phyloP scores from a whole-genome alignment of 768 basidiomycete genomes.

The Sporobolomyces phaffii region DNA sequence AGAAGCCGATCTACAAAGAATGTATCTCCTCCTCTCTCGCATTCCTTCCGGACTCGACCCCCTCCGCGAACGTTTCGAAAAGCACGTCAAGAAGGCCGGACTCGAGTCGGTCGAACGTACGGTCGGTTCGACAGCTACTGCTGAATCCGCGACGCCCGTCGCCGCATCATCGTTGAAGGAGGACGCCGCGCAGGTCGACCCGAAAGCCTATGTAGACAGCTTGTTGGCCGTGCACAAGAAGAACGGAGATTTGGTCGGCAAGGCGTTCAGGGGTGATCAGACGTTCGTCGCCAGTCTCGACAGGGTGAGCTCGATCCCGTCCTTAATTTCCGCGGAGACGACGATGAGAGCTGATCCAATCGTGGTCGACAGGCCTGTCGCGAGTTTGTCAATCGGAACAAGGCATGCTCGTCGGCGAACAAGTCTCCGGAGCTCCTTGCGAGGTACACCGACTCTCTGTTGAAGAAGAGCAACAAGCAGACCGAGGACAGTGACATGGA shows the following conservation, averaged over 20 bases:
- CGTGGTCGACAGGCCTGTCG: slow-evolving; percentile 65
- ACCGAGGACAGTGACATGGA: slow-evolving; percentile 87
- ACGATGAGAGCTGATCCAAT: not conserved
- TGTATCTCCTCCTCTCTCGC: slow-evolving; percentile 86
- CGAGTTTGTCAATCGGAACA: slow-evolving; percentile 90
- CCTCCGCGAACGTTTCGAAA: slow-evolving; percentile 82
- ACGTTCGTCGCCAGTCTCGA: slow-evolving; percentile 91
- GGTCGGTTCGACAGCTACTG: slow-evolving; percentile 53
- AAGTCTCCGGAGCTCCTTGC: slow-evolving; percentile 89
- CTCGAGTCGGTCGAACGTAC: slow-evolving; percentile 70
- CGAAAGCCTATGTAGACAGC: slow-evolving; percentile 90
- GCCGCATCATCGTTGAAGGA: too few relatives aligned
- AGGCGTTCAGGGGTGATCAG: slow-evolving; percentile 84
- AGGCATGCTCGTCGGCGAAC: slow-evolving; percentile 68
- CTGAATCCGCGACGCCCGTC: too few relatives aligned
- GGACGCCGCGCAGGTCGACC: slow-evolving; percentile 51
- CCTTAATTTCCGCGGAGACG: too few relatives aligned
- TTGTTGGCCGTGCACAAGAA: slow-evolving; percentile 84
- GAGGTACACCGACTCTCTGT: slow-evolving; percentile 78
- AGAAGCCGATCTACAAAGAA: slow-evolving; percentile 86
- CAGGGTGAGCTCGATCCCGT: slow-evolving; percentile 45
- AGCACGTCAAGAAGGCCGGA: slow-evolving; percentile 88
- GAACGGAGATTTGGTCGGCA: slow-evolving; percentile 78
- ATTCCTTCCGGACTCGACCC: slow-evolving; percentile 87
- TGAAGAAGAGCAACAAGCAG: slow-evolving; percentile 93